phyloP scores from a whole-genome alignment of 78 protist genomes.

The Goniomonas avonlea region DNA sequence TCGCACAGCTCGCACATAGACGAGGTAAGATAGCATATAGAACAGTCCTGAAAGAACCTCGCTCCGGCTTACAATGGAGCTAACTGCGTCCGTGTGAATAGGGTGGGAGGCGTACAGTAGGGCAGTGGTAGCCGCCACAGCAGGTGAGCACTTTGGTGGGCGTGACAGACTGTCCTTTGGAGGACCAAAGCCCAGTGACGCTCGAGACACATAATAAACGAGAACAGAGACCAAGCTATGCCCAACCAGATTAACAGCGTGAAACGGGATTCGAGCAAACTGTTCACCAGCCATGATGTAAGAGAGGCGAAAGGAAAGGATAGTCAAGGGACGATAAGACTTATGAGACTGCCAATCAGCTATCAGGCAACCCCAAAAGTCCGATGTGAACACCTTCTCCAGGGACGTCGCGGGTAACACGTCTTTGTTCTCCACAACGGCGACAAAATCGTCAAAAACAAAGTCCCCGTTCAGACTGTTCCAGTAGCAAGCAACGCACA shows the following conservation, averaged over 20 bases:
- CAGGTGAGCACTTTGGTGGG: neutral
- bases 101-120: constrained; percentile 4
- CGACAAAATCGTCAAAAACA: constrained; percentile 5
- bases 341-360: constrained; percentile 14
- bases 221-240: constrained; percentile 13
- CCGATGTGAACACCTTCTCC: constrained; percentile 1
- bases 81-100: constrained; percentile 24
- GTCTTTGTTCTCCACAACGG: constrained; percentile 13
- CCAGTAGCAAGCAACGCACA: too few relatives aligned
- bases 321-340: neutral
- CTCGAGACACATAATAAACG: neutral
- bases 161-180: neutral
- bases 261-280: neutral
- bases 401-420: neutral
- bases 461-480: neutral
- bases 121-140: neutral
- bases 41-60: neutral
- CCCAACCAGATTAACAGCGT: neutral
- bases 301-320: constrained; percentile 1
- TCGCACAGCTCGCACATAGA: neutral
- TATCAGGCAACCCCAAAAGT: constrained; percentile 4
- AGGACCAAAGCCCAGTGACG: neutral
- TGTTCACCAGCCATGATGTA: neutral
- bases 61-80: constrained; percentile 19
- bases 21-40: neutral